Conservation (phyloP, 805 yeast species). For the Hanseniaspora guilliermondii region DNA sequence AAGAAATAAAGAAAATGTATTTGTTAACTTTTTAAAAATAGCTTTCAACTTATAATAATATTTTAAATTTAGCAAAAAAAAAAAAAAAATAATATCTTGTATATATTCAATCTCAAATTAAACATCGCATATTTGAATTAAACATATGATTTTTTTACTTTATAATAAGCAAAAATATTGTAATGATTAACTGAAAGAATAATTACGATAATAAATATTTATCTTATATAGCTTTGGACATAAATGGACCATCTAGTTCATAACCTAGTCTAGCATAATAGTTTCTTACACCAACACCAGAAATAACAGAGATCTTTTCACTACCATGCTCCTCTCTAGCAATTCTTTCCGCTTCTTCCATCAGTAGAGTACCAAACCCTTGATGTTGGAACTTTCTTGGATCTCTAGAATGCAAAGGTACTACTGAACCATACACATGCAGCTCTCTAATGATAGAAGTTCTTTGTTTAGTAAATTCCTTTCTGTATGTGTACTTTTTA, state of each 20-base stretch:
- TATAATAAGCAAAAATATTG: background rate
- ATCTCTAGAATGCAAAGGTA: constrained; percentile 89
- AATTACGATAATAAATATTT: background rate
- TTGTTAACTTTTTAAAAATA: background rate
- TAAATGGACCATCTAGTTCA: constrained; percentile 85
- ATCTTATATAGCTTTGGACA: constrained; percentile 53
- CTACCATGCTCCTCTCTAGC: constrained; percentile 93
- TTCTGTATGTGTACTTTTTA: constrained; percentile 77
- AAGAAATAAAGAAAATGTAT: background rate
- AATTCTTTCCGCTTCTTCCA: constrained; percentile 97
- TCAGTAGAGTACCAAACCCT: constrained; percentile 90
- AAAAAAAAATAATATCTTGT: background rate
- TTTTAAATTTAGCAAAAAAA: too few species aligned
- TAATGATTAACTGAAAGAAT: background rate
- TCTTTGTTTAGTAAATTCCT: constrained; percentile 70
- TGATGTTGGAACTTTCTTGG: constrained; percentile 98
- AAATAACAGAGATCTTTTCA: constrained; percentile 78
- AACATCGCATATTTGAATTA: too few species aligned
- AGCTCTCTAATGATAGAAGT: constrained; percentile 93
- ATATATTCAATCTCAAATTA: background rate
- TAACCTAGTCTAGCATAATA: constrained; percentile 90
- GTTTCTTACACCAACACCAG: constrained; percentile 96
- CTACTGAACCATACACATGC: constrained; percentile 95
- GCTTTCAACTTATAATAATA: too few species aligned
- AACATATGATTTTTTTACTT: background rate